Base-by-base conservation (phyloP, 805 yeast species). In the Tetrapisispora nanseiensis region DNA sequence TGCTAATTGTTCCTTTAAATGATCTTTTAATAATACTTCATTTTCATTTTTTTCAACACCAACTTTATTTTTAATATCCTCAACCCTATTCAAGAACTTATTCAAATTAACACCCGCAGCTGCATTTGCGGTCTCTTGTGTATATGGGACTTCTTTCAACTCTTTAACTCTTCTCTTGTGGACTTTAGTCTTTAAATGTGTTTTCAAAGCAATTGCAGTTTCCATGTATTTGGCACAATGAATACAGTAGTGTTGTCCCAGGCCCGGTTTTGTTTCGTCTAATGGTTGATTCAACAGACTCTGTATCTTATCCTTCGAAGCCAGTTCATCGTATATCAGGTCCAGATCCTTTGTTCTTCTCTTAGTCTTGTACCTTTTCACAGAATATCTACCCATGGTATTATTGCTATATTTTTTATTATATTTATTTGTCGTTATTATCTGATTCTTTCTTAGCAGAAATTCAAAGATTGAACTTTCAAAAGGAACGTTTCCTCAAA, bases 141-240 rank as follows among this genome's bases (percentile, higher is more conserved):
- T 79, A 59, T 90, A 90, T 8, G 97, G 97, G 41, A 80, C 82
- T 38, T 71, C 77, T 44, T 74, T 76, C 52, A 92, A 68, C 32
- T 77, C 82, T 61, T 80, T 84, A 21, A 84, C 82, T 58, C 95
- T 72, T 63, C 97, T 76, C 62, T 83, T 89, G 65, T 92, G 99
- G 7, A 79, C 73, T 56, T 87, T 89, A 4, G 82, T 71, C 52
- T 77, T 76, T 48, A 73, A 65, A 66, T 92, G 99, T 12, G 80
- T 71, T 46, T 76, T 77, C 42, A 85, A 69, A 7, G 95, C 82
- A 26, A 65, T 61, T 35, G 82, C 86, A 44, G 80, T 79, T 59
- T 89, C 96, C 56, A 78, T 86, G 63, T 92, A 86, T 59, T 82
- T 84, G 38, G 95, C 94, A 70, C 99, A 92, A 49, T 87, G 95